Evolutionary conservation across 257 asterid species (phyloP).

Genomic region (Plantago elongata): DNA sequence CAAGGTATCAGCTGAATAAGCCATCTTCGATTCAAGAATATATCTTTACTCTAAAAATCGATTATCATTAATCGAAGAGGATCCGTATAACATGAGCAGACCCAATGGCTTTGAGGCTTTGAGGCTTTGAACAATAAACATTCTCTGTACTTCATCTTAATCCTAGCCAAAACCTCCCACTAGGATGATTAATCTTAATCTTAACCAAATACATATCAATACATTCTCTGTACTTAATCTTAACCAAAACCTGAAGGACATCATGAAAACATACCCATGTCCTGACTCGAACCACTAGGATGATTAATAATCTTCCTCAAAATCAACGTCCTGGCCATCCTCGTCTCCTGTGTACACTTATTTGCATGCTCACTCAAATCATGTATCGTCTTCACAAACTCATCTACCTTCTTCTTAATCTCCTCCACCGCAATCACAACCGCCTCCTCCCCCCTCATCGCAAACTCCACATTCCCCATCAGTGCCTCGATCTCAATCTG

Average conservation of each 20-base stretch:
- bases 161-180: too few species aligned
- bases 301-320: constrained; percentile 52
- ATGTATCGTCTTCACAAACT: constrained; percentile 48
- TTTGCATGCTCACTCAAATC: constrained; percentile 50
- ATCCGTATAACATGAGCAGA: constrained; percentile 8
- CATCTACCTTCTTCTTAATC: constrained; percentile 48
- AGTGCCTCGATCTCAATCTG: constrained; percentile 51
- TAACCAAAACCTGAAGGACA: constrained; percentile 17
- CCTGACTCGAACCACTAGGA: constrained; percentile 39
- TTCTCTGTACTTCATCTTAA: constrained; percentile 3
- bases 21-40: constrained; percentile 11
- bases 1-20: background rate
- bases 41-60: constrained; percentile 3
- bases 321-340: constrained; percentile 60
- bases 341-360: constrained; percentile 56
- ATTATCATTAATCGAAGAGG: background rate
- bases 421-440: constrained; percentile 62
- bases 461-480: constrained; percentile 53
- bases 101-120: background rate
- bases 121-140: background rate
- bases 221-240: constrained; percentile 9
- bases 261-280: constrained; percentile 50
- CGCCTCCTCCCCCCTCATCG: constrained; percentile 47
- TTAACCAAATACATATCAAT: constrained; percentile 10
- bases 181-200: too few species aligned